Evolutionary conservation across 352 stramenopile genomes (phyloP), one percentile per base, ranked within the genome.

Genomic region (Saprolegnia parasitica): DNA sequence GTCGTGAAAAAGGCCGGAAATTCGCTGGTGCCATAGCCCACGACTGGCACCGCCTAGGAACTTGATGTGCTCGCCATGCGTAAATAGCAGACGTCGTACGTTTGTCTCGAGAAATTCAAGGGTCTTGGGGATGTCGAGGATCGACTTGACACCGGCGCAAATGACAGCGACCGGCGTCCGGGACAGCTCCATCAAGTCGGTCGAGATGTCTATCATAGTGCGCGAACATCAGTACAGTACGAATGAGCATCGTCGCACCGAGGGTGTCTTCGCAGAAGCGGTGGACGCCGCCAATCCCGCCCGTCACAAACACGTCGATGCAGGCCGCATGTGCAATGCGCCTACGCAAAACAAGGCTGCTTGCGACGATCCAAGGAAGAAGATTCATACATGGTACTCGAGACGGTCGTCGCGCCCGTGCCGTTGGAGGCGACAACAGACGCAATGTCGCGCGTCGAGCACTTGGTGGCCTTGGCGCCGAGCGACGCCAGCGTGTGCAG

Each of bases 1-100:
- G 96, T 90, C 35, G 95, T 99, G 78, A 99, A 99, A 71, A 99
- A 99, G 1, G 96, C 94, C 6, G 97, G 96, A 74, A 99, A 99
- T 68, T 98, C 87, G 71, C 98, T 81, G 4, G 87, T 96, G 47
- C 84, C 78, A 78, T 96, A 93, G 4, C 88, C 86, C 10, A 97
- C 84, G n/a, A 98, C 93, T 4, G 96, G 93, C 2, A 99, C 97
- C 55, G 90, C 95, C 77, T 98, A 79, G 21, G 65, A 65, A 52
- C 58, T 32, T 26, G 62, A 71, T 39, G 35, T 37, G 24, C 73
- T 47, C 54, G 57, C 32, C 55, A 47, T 10, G 13, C 42, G 42
- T 49, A 49, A 3, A 4, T n/a, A 63, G 37, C 56, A n/a, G 5
- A 23, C 16, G 39, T 40, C 72, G 45, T 77, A 91, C 83, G 65